phyloP scores from a whole-genome alignment of 1,284 basidiomycete genomes.

The Paramarasmius palmivorus region DNA sequence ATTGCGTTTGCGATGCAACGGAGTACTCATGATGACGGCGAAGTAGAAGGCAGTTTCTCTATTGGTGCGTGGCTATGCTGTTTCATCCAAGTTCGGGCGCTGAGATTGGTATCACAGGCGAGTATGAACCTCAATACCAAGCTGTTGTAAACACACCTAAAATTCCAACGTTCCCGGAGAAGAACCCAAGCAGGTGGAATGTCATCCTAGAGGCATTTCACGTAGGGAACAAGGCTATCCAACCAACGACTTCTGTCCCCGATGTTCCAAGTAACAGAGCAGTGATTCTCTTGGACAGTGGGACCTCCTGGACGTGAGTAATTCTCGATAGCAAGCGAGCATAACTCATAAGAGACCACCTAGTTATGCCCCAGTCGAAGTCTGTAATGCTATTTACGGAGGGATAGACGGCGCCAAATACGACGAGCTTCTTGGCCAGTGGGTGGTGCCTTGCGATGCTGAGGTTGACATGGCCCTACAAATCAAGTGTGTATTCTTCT shows the following conservation, averaged over 20 bases:
- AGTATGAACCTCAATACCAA: constrained; percentile 61
- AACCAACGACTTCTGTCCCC: constrained; percentile 54
- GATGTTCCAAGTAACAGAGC: constrained; percentile 65
- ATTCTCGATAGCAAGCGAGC: constrained; percentile 8
- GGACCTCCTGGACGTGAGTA: constrained; percentile 75
- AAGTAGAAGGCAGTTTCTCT: constrained; percentile 65
- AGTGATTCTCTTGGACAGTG: constrained; percentile 73
- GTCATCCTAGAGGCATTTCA: constrained; percentile 71
- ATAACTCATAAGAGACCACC: constrained; percentile 7
- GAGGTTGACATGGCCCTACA: constrained; percentile 78
- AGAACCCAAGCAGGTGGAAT: constrained; percentile 67
- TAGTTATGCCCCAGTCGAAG: constrained; percentile 65
- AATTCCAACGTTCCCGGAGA: constrained; percentile 71
- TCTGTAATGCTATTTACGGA: constrained; percentile 68
- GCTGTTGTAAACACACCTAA: constrained; percentile 51
- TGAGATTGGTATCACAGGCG: constrained; percentile 41
- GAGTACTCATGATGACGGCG: constrained; percentile 46
- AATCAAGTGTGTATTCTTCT: constrained; percentile 53
- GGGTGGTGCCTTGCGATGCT: constrained; percentile 67
- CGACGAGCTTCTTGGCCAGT: constrained; percentile 51
- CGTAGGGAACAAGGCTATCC: constrained; percentile 48
- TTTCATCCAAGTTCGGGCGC: constrained; percentile 5
- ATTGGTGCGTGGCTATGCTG: constrained; percentile 49
- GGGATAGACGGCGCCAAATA: constrained; percentile 58
- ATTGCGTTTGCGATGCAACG: constrained; percentile 74